A percentile compares a stretch with the other conserved stretches of the same genome.
phyloP scores from a whole-genome alignment of 352 stramenopile species.

The Peronospora belbahrii region DNA sequence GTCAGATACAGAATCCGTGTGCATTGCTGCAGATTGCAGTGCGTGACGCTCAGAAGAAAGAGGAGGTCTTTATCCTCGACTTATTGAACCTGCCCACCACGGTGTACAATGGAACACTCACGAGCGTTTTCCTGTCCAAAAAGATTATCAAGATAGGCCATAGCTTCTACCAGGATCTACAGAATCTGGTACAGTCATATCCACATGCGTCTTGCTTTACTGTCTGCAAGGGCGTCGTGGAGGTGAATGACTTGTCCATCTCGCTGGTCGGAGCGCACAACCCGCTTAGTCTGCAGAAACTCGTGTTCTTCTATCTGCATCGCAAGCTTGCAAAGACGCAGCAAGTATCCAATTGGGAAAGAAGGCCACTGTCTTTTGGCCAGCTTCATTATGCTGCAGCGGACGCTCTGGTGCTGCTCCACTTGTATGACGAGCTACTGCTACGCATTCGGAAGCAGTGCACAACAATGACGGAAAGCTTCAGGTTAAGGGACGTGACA shows the following conservation, averaged over 20 bases:
- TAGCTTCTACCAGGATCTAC: constrained; percentile 51
- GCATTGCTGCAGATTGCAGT: constrained; percentile 63
- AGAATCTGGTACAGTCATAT: constrained; percentile 53
- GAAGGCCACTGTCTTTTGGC: constrained; percentile 39
- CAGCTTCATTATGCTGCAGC: constrained; percentile 69
- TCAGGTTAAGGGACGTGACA: constrained; percentile 40
- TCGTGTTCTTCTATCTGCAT: constrained; percentile 66
- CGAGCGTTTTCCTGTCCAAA: constrained; percentile 54
- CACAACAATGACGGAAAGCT: constrained; percentile 12
- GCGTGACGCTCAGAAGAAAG: constrained; percentile 35
- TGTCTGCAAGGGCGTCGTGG: constrained; percentile 54
- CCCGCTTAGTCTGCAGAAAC: constrained; percentile 65
- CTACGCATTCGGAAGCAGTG: constrained; percentile 22
- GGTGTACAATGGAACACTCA: constrained; percentile 54
- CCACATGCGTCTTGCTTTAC: constrained; percentile 60
- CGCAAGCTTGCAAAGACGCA: constrained; percentile 65
- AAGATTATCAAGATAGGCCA: constrained; percentile 63
- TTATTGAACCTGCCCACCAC: constrained; percentile 44
- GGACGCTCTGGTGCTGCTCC: constrained; percentile 64
- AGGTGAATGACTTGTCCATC: constrained; percentile 73
- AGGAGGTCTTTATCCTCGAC: constrained; percentile 74
- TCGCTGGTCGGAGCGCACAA: constrained; percentile 38
- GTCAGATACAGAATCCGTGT: constrained; percentile 30
- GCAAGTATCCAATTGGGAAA: constrained; percentile 75
- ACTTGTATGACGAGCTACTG: constrained; percentile 56